A percentile compares a stretch with the other conserved stretches of the same genome.
phyloP scores from a whole-genome alignment of 1,284 basidiomycete species.

The Neonothopanus nambi region DNA sequence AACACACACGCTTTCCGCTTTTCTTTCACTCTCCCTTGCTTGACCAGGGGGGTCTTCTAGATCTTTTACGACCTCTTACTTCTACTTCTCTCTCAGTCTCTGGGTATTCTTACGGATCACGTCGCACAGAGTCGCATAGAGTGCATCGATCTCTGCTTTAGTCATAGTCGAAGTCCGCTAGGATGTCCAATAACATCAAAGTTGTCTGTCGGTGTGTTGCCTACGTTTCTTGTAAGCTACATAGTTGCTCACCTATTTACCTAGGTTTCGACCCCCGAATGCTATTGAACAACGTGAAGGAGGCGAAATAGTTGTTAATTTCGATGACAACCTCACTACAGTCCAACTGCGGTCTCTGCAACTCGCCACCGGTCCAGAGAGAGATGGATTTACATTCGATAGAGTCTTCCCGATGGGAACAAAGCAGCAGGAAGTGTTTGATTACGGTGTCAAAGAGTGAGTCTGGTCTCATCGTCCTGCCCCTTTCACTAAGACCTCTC shows the following conservation, averaged over 20 bases:
- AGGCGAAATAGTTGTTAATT: conserved; percentile 89
- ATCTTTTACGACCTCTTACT: conserved; percentile 9
- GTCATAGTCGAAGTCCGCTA: conserved; percentile 21
- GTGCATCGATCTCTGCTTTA: neutral
- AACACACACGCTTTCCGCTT: neutral
- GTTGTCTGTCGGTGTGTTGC: conserved; percentile 86
- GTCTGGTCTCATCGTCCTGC: conserved; percentile 31
- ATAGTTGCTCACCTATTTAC: neutral
- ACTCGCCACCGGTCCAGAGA: conserved; percentile 73
- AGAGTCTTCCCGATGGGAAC: conserved; percentile 94
- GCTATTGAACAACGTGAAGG: conserved; percentile 88
- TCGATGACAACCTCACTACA: conserved; percentile 83
- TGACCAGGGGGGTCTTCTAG: neutral
- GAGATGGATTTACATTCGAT: conserved; percentile 96
- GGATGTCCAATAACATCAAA: conserved; percentile 85
- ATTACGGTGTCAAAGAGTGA: conserved; percentile 97
- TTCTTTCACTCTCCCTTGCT: conserved; percentile 4
- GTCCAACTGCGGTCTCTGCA: conserved; percentile 78
- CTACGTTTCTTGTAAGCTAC: conserved; percentile 4
- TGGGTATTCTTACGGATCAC: conserved; percentile 6
- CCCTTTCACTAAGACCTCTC: conserved; percentile 19
- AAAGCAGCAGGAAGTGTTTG: conserved; percentile 93
- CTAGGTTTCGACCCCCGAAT: conserved; percentile 94
- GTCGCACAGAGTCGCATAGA: conserved; percentile 5
- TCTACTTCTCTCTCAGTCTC: conserved; percentile 5